Percentiles rank a stretch among this genome's conserved stretches.
phyloP scores from a whole-genome alignment of 176 grass and related monocot species.

The Saccharum officinarum region DNA sequence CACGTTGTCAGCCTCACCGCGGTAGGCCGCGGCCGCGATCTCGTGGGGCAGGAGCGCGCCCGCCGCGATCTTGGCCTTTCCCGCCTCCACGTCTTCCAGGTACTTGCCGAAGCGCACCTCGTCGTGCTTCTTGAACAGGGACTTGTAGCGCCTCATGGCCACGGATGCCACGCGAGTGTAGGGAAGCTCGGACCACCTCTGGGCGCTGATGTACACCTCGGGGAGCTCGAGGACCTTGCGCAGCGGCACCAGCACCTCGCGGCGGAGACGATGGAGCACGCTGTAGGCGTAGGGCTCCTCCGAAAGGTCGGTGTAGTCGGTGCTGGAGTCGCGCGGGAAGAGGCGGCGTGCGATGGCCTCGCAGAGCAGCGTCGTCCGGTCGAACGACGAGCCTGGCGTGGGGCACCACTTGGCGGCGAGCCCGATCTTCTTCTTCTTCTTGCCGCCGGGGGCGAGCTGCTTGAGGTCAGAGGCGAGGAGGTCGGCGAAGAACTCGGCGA shows the following conservation, averaged over 20 bases:
- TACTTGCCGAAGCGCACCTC: slow-evolving; percentile 18
- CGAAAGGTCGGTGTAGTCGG: slow-evolving; percentile 31
- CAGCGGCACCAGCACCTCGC: slow-evolving; percentile 38
- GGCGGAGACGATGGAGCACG: slow-evolving; percentile 46
- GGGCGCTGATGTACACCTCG: slow-evolving; percentile 65
- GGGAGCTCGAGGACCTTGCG: slow-evolving; percentile 53
- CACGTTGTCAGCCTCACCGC: slow-evolving; percentile 15
- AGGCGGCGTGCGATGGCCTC: slow-evolving; percentile 56
- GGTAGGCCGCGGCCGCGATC: neutral
- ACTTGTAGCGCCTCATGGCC: slow-evolving; percentile 64
- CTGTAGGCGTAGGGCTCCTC: slow-evolving; percentile 58
- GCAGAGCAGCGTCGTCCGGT: slow-evolving; percentile 55
- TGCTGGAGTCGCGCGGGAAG: slow-evolving; percentile 40
- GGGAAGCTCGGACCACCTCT: slow-evolving; percentile 43
- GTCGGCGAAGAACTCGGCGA: slow-evolving; percentile 47
- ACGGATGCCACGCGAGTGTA: slow-evolving; percentile 65
- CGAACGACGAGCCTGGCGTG: slow-evolving; percentile 49
- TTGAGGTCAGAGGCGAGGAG: slow-evolving; percentile 47
- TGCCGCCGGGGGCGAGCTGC: neutral
- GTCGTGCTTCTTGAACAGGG: slow-evolving; percentile 45
- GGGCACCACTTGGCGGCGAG: slow-evolving; percentile 76
- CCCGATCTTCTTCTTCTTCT: slow-evolving; percentile 22
- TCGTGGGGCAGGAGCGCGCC: slow-evolving; percentile 49
- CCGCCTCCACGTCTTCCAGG: slow-evolving; percentile 24
- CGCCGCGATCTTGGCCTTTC: slow-evolving; percentile 45